Conservation (phyloP, 306 rosid genomes). For the Citrullus amarus region DNA sequence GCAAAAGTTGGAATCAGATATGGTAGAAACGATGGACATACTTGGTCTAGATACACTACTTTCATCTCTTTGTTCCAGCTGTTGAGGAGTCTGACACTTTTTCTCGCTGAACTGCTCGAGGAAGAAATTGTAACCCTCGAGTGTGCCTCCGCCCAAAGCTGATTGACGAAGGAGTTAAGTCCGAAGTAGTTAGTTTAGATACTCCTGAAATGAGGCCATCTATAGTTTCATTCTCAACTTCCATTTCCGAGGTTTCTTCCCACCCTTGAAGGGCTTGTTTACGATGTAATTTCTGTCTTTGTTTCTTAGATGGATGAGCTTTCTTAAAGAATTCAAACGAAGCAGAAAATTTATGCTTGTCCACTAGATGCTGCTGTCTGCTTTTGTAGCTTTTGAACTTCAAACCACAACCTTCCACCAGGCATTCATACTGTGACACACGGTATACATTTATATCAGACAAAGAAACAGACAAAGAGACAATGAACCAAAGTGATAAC, state of each 20-base stretch:
- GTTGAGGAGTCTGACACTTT: conserved; percentile 28
- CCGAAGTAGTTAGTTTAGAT: conserved; percentile 71
- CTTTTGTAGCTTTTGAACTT: conserved; percentile 72
- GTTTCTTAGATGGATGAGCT: conserved; percentile 60
- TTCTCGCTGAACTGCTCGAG: conserved; percentile 55
- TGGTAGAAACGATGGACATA: neutral
- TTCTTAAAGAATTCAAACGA: conserved; percentile 72
- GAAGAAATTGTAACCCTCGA: conserved; percentile 56
- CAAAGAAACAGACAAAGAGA: neutral
- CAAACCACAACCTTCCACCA: conserved; percentile 77
- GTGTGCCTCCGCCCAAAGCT: conserved; percentile 77
- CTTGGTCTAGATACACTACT: conserved; percentile 1
- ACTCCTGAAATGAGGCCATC: conserved; percentile 68
- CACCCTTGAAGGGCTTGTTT: conserved; percentile 26
- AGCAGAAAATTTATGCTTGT: conserved; percentile 74
- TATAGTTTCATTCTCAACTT: conserved; percentile 54
- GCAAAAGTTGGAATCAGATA: neutral
- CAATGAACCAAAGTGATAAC: neutral
- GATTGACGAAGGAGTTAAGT: conserved; percentile 59
- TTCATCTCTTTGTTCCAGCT: conserved; percentile 17
- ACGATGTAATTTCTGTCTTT: conserved; percentile 45
- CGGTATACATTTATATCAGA: neutral
- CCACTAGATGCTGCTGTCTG: conserved; percentile 82
- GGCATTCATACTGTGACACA: conserved; percentile 69
- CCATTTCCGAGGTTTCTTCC: conserved; percentile 45